Conservation (phyloP, 257 asterid species). For the Rauvolfia tetraphylla region DNA sequence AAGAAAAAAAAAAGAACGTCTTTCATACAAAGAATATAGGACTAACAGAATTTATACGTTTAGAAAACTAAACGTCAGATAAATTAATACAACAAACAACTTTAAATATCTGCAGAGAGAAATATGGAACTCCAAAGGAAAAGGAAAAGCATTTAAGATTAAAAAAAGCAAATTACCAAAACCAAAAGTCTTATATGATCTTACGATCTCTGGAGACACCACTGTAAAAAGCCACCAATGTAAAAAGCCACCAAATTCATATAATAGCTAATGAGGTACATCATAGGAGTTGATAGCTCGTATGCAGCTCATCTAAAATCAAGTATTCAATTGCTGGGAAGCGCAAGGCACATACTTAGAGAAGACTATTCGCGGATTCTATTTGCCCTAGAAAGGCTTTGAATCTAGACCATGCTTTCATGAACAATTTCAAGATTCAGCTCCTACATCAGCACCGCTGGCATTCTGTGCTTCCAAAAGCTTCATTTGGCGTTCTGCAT, state of each 20-base stretch:
- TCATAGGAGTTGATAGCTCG: background rate
- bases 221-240: too few species aligned
- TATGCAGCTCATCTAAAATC: background rate
- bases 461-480: conserved; percentile 71
- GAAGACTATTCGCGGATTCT: background rate
- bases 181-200: background rate
- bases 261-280: background rate
- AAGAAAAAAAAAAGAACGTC: too few species aligned
- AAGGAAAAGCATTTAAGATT: background rate
- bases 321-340: background rate
- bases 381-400: background rate
- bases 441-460: conserved; percentile 22
- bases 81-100: too few species aligned
- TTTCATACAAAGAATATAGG: too few species aligned
- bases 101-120: background rate
- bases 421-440: conserved; percentile 34
- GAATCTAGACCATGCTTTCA: background rate
- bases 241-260: background rate
- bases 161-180: background rate
- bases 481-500: conserved; percentile 79
- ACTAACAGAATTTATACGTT: too few species aligned
- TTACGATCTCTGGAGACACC: too few species aligned
- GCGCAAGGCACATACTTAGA: background rate
- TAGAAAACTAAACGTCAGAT: too few species aligned
- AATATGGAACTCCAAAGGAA: background rate